Conservation (phyloP, 257 asterid species). For the Solanum rostratum region DNA sequence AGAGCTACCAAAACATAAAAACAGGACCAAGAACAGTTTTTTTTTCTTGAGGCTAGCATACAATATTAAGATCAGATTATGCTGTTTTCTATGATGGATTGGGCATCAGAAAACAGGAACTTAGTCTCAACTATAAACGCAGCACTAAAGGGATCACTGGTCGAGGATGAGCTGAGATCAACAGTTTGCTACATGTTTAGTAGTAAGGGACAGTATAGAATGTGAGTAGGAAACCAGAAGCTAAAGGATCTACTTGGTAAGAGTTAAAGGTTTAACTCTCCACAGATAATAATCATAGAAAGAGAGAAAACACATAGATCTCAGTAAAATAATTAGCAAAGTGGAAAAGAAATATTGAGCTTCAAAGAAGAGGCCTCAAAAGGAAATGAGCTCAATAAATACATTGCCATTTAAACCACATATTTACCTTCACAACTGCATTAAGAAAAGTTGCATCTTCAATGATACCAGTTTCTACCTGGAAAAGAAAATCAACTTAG, state of each 20-base stretch:
- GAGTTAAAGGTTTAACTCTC: background rate
- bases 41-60: background rate
- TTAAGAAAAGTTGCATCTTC: slow-evolving; percentile 67
- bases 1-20: background rate
- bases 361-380: background rate
- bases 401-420: background rate
- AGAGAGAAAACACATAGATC: background rate
- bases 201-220: background rate
- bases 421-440: slow-evolving; percentile 83
- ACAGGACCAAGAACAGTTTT: background rate
- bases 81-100: background rate
- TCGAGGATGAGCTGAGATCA: background rate
- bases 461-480: slow-evolving; percentile 58
- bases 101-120: background rate
- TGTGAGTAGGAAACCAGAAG: background rate
- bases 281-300: background rate
- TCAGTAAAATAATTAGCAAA: background rate
- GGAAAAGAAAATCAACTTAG: slow-evolving; percentile 9
- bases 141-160: background rate
- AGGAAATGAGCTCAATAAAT: background rate
- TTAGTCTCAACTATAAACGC: background rate
- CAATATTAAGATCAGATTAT: background rate
- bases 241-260: background rate
- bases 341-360: background rate
- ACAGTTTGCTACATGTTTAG: background rate